Evolutionary conservation across 2,329 filamentous ascomycete genomes (phyloP), one percentile per base, ranked within the genome.

Genomic region (Didymella sp.): DNA sequence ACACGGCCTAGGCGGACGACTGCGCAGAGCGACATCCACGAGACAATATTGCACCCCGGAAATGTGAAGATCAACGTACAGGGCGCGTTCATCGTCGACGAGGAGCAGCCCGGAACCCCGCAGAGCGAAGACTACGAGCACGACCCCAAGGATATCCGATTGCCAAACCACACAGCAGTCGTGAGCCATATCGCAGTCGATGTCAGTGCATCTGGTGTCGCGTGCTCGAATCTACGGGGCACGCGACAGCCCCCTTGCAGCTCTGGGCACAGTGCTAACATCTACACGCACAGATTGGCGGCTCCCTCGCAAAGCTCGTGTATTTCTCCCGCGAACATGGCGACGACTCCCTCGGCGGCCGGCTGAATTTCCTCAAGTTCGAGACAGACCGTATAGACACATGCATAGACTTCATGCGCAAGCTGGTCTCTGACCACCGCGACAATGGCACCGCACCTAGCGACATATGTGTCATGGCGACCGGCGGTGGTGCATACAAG

Each of bases 161-260:
- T 99, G 58, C 95, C 95, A 25, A 95, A 98, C 77, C 95, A 99
- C 78, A 96, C 91, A 12, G 90, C 90, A 11, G 88, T 96, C 8
- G 94, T 99, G 66, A 97, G 92, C 80, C 95, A 99, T 81, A 91
- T 99, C 67, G 95, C 95, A 50, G 89, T 97, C 59, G 95, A 99
- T 83, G 92, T 96, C 84, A 78, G 89, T 82, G 27, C 40, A 41
- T 22, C 41, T 28, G 48, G 31, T 46, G 38, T 61, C 60, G 62
- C 44, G 55, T 63, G 61, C 62, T 54, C 31, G 25, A 24, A 51
- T 56, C 37, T 49, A 42, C 25, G 51, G 38, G 19, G 54, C 63
- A 69, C 63, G 61, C 60, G 60, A 62, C 59, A 53, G 38, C 11
- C 9, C 22, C 37, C 49, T 15, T 46, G 28, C 28, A 24, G 17